A percentile compares a stretch with the other conserved stretches of the same genome.
Evolutionary conservation across 2,329 filamentous ascomycete genomes (phyloP).

Genomic region (Trichoderma afroharzianum): DNA sequence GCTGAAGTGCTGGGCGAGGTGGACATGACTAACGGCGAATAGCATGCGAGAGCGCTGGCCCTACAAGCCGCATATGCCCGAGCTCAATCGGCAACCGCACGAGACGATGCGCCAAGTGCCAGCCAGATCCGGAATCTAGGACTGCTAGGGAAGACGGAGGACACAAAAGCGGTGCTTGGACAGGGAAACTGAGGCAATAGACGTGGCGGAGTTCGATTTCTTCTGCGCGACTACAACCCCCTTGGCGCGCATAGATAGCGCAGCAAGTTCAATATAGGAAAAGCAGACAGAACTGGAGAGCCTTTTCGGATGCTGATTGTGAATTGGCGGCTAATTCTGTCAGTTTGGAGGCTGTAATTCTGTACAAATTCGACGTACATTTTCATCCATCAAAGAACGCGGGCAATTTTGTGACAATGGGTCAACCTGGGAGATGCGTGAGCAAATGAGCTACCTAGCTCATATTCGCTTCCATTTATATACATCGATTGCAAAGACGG

Average conservation of each 20-base stretch:
- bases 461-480: not conserved
- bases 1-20: not conserved
- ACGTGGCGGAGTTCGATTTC: not conserved
- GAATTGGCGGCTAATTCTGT: not conserved
- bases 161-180: conserved; percentile 60
- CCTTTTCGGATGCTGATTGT: not conserved
- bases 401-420: not conserved
- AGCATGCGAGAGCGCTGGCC: conserved; percentile 74
- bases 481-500: not conserved
- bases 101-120: conserved; percentile 76
- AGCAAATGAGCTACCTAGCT: not conserved
- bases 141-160: conserved; percentile 77
- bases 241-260: conserved; percentile 9
- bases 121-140: conserved; percentile 87
- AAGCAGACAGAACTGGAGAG: not conserved
- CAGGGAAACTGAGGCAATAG: conserved; percentile 24
- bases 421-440: not conserved
- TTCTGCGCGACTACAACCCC: not conserved
- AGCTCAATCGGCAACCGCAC: conserved; percentile 67
- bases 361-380: not conserved
- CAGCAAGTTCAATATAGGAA: conserved; percentile 9
- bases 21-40: conserved; percentile 22
- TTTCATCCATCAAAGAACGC: not conserved
- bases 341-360: not conserved
- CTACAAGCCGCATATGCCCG: conserved; percentile 85